Evolutionary conservation across 2,329 filamentous ascomycete species (phyloP), one percentile per base, ranked within the genome.

Genomic region (Fusarium sp.): DNA sequence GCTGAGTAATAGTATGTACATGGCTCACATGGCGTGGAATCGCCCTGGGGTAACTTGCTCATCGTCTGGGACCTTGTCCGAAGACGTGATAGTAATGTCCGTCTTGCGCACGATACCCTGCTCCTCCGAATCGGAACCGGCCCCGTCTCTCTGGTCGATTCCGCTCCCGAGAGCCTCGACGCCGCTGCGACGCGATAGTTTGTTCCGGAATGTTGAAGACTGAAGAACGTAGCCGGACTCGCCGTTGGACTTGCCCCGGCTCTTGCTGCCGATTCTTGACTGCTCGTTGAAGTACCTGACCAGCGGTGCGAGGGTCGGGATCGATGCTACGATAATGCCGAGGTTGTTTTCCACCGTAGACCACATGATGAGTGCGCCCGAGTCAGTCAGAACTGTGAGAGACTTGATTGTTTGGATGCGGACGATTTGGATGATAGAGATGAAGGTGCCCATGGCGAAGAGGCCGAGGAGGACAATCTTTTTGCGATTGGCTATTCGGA

Each of bases 381-480:
- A 84, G 73, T 87, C 83, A 36, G 83, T 80, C 62, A 83, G 84
- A 70, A 82, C 83, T 34, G 73, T 67, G 4, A 86, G 79, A 13
- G 77, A 79, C 39, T 78, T 78, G 65, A 87, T 82, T n/a, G 82
- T 85, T 60, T 83, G 80, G 60, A 87, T 84, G 13, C 85, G 85
- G 63, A 87, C 80, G 60, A 85, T 81, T 68, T 87, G 85, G 60
- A 87, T 84, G 48, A 84, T 66, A 6, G 83, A 85, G 44, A 87
- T 81, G 76, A 87, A 87, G 54, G 84, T 75, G n/a, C 85, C 86
- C 27, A 88, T 78, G 3, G 79, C 78, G 70, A 87, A 87, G 30
- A 86, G 76, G 6, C 75, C 75, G 1, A 81, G 75, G 0, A 86
- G 76, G 4, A 83, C 78, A 4, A 81, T 46, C 73, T 86, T 85